Percentiles rank a stretch among this genome's conserved stretches.
These are phyloP conservation scores for Ceratobasidium sp. DNA, from an alignment of 1,284 basidiomycete genomes.

Conservation along the genomic window DNA sequence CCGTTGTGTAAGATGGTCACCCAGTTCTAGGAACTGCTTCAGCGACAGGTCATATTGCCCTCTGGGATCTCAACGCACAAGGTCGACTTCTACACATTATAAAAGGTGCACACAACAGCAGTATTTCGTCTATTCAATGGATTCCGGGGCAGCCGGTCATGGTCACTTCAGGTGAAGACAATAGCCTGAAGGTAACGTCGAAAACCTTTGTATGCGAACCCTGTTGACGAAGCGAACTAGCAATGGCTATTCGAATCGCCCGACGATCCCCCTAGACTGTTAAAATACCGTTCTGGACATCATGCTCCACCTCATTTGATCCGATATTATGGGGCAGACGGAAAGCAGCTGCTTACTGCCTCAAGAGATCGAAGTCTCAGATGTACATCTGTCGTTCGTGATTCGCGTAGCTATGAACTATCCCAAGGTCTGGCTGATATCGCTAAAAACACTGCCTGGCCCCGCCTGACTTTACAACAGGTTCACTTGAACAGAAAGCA, in stretches of 20 bases:
- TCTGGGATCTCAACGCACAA: constrained; percentile 89
- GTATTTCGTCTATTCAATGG: constrained; percentile 84
- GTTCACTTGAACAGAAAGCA: constrained; percentile 86
- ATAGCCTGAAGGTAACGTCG: constrained; percentile 80
- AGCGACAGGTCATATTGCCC: constrained; percentile 83
- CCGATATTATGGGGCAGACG: constrained; percentile 94
- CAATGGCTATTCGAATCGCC: constrained; percentile 99
- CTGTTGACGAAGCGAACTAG: constrained; percentile 54
- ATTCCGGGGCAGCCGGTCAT: constrained; percentile 89
- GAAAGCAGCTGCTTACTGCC: constrained; percentile 91
- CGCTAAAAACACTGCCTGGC: background rate
- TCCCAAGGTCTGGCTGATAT: constrained; percentile 74
- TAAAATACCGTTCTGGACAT: constrained; percentile 94
- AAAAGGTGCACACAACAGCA: constrained; percentile 85
- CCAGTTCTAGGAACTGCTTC: constrained; percentile 86
- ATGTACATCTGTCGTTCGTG: constrained; percentile 90
- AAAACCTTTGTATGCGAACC: constrained; percentile 1
- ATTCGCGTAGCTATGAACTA: constrained; percentile 92
- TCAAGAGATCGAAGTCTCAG: constrained; percentile 87
- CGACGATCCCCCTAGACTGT: constrained; percentile 80
- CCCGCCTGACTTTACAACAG: constrained; percentile 51
- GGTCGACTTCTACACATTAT: constrained; percentile 84
- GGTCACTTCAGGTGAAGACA: constrained; percentile 88
- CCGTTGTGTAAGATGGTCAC: constrained; percentile 70
- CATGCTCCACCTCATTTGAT: constrained; percentile 90